These are phyloP conservation scores for Discostella stelligeroides DNA, from an alignment of 108 stramenopile genomes.

Conservation along the genomic window DNA sequence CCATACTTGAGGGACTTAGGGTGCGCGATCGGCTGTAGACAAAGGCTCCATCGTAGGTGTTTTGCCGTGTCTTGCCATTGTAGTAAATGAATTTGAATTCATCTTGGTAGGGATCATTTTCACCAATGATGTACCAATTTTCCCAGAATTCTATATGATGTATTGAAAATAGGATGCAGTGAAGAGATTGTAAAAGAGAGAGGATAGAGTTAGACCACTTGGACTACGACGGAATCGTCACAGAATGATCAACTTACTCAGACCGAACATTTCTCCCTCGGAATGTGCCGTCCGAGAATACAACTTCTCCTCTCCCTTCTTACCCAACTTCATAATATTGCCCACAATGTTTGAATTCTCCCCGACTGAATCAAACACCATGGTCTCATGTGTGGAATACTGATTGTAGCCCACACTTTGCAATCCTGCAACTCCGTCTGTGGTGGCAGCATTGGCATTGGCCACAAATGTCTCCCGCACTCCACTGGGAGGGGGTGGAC, in stretches of 20 bases:
- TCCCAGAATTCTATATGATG: constrained; percentile 91
- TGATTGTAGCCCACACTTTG: constrained; percentile 80
- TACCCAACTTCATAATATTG: constrained; percentile 52
- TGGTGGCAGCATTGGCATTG: constrained; percentile 3
- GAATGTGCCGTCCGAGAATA: constrained; percentile 89
- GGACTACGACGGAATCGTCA: too few species aligned
- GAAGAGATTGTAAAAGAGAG: too few species aligned
- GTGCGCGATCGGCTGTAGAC: constrained; percentile 88
- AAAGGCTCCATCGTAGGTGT: constrained; percentile 97
- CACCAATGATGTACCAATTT: constrained; percentile 95
- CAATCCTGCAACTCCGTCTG: constrained; percentile 37
- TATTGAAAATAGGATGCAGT: constrained; percentile 1
- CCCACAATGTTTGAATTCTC: constrained; percentile 11
- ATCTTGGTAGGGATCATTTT: constrained; percentile 75
- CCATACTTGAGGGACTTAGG: constrained; percentile 76
- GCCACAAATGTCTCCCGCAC: constrained; percentile 57
- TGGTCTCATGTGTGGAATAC: constrained; percentile 84
- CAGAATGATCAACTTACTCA: constrained; percentile 81
- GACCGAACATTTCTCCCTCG: constrained; percentile 92
- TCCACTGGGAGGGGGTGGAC: constrained; percentile 77
- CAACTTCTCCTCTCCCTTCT: constrained; percentile 61
- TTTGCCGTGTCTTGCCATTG: constrained; percentile 96
- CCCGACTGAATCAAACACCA: constrained; percentile 76
- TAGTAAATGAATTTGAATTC: constrained; percentile 97
- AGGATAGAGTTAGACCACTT: too few species aligned